Evolutionary conservation across 2,329 filamentous ascomycete species (phyloP).

Genomic region (Dactylonectria estremocensis): DNA sequence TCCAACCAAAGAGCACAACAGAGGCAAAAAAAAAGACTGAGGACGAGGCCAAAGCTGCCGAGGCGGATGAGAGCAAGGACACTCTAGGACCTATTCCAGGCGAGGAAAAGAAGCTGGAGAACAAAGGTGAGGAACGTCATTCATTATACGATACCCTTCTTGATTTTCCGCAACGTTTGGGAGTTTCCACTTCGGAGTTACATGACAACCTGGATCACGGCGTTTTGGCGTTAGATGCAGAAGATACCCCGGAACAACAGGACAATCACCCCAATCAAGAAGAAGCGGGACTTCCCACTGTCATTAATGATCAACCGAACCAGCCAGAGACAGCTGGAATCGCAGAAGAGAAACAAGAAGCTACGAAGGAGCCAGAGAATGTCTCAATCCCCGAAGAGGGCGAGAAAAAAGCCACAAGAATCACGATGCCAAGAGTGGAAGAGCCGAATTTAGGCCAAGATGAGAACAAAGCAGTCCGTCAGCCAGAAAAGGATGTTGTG

Average conservation of each 20-base stretch:
- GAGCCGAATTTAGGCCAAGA: slow-evolving; percentile 30
- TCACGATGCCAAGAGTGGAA: slow-evolving; percentile 41
- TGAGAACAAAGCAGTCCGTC: slow-evolving; percentile 22
- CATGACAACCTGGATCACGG: slow-evolving; percentile 45
- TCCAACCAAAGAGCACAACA: slow-evolving; percentile 36
- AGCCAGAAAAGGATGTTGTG: slow-evolving; percentile 19
- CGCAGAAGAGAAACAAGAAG: slow-evolving; percentile 23
- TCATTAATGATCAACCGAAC: slow-evolving; percentile 28
- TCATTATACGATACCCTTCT: slow-evolving; percentile 57
- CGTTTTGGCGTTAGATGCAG: slow-evolving; percentile 49
- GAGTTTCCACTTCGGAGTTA: slow-evolving; percentile 47
- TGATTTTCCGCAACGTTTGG: slow-evolving; percentile 53
- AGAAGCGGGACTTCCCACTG: slow-evolving; percentile 43
- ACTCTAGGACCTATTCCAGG: slow-evolving; percentile 56
- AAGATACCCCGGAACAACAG: slow-evolving; percentile 45
- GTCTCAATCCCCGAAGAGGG: slow-evolving; percentile 23
- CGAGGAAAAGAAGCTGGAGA: slow-evolving; percentile 53
- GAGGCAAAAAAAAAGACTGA: slow-evolving; percentile 37
- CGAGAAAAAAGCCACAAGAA: slow-evolving; percentile 37
- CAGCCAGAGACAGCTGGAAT: slow-evolving; percentile 32
- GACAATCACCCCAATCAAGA: slow-evolving; percentile 39
- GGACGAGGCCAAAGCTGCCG: slow-evolving; percentile 41
- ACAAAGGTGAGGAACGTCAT: slow-evolving; percentile 62
- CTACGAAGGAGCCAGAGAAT: slow-evolving; percentile 1
- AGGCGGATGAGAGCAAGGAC: slow-evolving; percentile 58